A percentile compares a stretch with the other conserved stretches of the same genome.
Conservation (phyloP, 495 filamentous ascomycete species). For the Aspergillus sclerotiicarbonarius region DNA sequence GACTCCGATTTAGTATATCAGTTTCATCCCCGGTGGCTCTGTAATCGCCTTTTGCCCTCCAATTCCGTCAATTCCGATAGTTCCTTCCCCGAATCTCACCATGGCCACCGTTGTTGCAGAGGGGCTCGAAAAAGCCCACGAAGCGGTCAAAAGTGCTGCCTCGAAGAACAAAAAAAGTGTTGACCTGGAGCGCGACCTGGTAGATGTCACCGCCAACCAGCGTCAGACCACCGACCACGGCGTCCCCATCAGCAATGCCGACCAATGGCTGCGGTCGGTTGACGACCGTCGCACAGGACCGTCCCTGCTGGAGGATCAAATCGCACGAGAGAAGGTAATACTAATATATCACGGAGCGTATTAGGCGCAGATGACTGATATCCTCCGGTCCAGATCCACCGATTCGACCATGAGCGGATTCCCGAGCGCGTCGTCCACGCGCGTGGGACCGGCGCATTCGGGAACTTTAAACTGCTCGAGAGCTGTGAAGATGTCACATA, state of each 20-base stretch:
- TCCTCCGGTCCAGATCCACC: conserved; percentile 50
- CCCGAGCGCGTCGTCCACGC: conserved; percentile 79
- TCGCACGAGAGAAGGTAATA: conserved; percentile 63
- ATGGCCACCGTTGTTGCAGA: conserved; percentile 30
- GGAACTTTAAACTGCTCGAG: conserved; percentile 65
- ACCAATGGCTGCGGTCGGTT: conserved; percentile 67
- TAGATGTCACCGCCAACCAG: conserved; percentile 29
- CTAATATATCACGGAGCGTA: too few species aligned
- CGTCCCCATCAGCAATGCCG: conserved; percentile 60
- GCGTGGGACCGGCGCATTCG: conserved; percentile 72
- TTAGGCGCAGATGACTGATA: too few species aligned
- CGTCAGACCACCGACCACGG: conserved; percentile 68
- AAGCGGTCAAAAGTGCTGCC: conserved; percentile 25
- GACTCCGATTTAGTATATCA: not conserved
- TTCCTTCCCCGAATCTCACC: not conserved
- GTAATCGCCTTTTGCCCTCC: not conserved
- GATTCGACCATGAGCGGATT: conserved; percentile 75
- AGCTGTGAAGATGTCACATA: conserved; percentile 60
- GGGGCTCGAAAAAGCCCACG: conserved; percentile 31
- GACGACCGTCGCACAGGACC: conserved; percentile 61
- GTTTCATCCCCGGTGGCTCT: too few species aligned
- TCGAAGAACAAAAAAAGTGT: conserved; percentile 28
- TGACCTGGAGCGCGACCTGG: conserved; percentile 35
- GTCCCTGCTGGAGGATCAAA: conserved; percentile 65
- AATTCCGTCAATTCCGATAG: not conserved